Conservation (phyloP, 768 basidiomycete species). For the Ramaria sp. region DNA sequence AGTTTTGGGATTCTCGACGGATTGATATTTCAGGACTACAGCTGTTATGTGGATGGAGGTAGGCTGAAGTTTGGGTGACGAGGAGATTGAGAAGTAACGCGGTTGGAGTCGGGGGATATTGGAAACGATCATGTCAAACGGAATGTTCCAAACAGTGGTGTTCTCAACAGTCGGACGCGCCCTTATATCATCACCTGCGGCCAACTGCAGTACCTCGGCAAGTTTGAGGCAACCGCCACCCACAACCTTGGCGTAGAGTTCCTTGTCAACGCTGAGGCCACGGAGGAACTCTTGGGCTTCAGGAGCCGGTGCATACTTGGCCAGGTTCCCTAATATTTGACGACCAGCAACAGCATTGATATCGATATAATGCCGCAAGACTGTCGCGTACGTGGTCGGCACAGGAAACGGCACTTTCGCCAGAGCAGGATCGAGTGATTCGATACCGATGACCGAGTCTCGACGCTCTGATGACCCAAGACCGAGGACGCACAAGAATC, state of each 20-base stretch:
- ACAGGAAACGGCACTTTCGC: constrained; percentile 99
- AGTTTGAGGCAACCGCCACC: constrained; percentile 80
- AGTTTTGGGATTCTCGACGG: constrained; percentile 41
- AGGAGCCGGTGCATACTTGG: constrained; percentile 79
- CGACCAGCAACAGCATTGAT: constrained; percentile 91
- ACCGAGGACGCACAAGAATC: constrained; percentile 79
- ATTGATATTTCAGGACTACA: constrained; percentile 91
- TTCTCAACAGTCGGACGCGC: constrained; percentile 52
- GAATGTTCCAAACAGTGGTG: constrained; percentile 81
- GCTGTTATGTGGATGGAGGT: constrained; percentile 87
- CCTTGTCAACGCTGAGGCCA: constrained; percentile 78
- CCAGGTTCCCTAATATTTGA: constrained; percentile 79
- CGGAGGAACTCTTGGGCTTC: constrained; percentile 66
- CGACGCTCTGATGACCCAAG: constrained; percentile 54
- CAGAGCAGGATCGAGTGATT: constrained; percentile 94
- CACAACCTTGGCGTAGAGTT: constrained; percentile 70
- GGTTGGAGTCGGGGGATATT: constrained; percentile 90
- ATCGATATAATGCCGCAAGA: constrained; percentile 94
- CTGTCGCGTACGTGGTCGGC: constrained; percentile 87
- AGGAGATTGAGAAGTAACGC: constrained; percentile 97
- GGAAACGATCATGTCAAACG: constrained; percentile 94
- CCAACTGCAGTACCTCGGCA: constrained; percentile 86
- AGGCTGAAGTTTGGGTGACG: constrained; percentile 88
- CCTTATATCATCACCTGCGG: constrained; percentile 66
- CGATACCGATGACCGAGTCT: constrained; percentile 80